A percentile compares a stretch with the other conserved stretches of the same genome.
Evolutionary conservation across 2,329 filamentous ascomycete genomes (phyloP).

Genomic region (Penicillium sp.): DNA sequence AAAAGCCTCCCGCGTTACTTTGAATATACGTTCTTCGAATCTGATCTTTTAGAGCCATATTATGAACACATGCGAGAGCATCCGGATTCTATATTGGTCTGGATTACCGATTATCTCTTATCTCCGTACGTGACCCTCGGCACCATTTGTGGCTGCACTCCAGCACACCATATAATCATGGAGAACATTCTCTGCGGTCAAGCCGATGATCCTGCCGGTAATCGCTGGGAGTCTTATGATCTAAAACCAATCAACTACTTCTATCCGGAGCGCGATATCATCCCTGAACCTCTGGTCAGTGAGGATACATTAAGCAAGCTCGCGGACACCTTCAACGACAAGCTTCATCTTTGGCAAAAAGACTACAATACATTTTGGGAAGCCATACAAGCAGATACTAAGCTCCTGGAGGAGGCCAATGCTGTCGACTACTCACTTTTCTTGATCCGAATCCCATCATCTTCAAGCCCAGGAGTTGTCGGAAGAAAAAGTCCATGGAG

Average conservation of each 20-base stretch:
- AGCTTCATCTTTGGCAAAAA: slow-evolving; percentile 56
- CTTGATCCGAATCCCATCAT: slow-evolving; percentile 57
- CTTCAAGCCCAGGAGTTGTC: slow-evolving; percentile 33
- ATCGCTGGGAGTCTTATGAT: slow-evolving; percentile 69
- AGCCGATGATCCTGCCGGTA: slow-evolving; percentile 41
- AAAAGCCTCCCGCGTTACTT: slow-evolving; percentile 69
- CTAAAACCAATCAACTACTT: slow-evolving; percentile 74
- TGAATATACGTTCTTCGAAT: slow-evolving; percentile 67
- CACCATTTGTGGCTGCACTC: slow-evolving; percentile 57
- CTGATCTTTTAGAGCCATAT: slow-evolving; percentile 66
- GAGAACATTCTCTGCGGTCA: slow-evolving; percentile 69
- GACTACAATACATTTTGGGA: slow-evolving; percentile 57
- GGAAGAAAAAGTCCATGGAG: slow-evolving; percentile 54
- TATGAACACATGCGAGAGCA: slow-evolving; percentile 61
- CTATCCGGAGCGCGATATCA: slow-evolving; percentile 70
- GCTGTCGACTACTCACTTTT: slow-evolving; percentile 76
- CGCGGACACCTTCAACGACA: slow-evolving; percentile 66
- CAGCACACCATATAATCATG: slow-evolving; percentile 74
- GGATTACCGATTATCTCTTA: slow-evolving; percentile 68
- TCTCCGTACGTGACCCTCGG: slow-evolving; percentile 58
- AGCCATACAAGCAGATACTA: slow-evolving; percentile 60
- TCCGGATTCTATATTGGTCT: slow-evolving; percentile 62
- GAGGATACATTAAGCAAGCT: slow-evolving; percentile 65
- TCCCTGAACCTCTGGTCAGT: slow-evolving; percentile 61
- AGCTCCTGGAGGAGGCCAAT: slow-evolving; percentile 60